Conservation (phyloP, 148 eudicot species). For the Chenopodium quinoa region DNA sequence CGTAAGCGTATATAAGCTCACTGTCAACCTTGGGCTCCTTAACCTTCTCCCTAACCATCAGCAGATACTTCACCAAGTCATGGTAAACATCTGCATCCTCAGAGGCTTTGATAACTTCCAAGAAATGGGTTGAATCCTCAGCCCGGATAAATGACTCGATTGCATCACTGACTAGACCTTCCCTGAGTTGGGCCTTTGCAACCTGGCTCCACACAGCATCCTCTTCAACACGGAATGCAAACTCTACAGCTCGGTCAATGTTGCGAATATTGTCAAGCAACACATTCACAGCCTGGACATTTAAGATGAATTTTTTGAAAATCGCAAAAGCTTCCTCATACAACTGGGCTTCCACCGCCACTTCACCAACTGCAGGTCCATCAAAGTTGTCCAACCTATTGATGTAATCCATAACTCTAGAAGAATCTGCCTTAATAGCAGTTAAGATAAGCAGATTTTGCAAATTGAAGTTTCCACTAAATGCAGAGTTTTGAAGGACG, state of each 20-base stretch:
- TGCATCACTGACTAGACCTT: slow-evolving; percentile 88
- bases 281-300: slow-evolving; percentile 92
- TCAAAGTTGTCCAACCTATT: slow-evolving; percentile 96
- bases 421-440: slow-evolving; percentile 95
- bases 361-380: slow-evolving; percentile 96
- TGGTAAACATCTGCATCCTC: slow-evolving; percentile 84
- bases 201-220: slow-evolving; percentile 99
- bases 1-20: slow-evolving; percentile 96
- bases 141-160: slow-evolving; percentile 97
- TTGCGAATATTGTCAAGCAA: slow-evolving; percentile 69
- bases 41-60: slow-evolving; percentile 90
- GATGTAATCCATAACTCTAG: slow-evolving; percentile 93
- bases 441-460: slow-evolving; percentile 95
- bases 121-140: slow-evolving; percentile 86
- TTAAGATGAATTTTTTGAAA: slow-evolving; percentile 92
- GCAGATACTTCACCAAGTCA: slow-evolving; percentile 81
- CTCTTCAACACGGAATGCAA: slow-evolving; percentile 98
- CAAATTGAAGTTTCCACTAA: slow-evolving; percentile 93
- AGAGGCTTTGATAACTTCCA: slow-evolving; percentile 83
- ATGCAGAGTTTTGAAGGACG: slow-evolving; percentile 96
- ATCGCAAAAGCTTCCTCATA: slow-evolving; percentile 95
- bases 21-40: slow-evolving; percentile 98
- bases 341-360: slow-evolving; percentile 91
- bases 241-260: slow-evolving; percentile 91
- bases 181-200: slow-evolving; percentile 89